Evolutionary conservation across 805 yeast species (phyloP).

Genomic region (Nakazawaea pomicola): DNA sequence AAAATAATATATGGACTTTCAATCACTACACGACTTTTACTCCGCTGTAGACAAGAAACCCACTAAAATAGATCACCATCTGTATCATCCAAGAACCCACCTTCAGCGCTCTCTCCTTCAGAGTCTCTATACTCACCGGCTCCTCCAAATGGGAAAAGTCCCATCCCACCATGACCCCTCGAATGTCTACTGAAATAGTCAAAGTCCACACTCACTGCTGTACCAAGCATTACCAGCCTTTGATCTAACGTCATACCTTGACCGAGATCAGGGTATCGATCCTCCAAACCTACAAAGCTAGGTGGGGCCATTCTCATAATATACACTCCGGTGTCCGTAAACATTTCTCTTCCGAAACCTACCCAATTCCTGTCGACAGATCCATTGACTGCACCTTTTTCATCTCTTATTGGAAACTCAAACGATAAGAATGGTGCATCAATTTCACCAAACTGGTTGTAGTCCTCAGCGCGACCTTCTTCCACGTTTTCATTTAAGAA

Average conservation of each 20-base stretch:
- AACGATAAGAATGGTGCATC: conserved; percentile 86
- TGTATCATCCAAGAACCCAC: neutral
- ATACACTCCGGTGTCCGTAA: conserved; percentile 94
- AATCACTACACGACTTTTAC: conserved; percentile 4
- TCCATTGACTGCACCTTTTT: conserved; percentile 54
- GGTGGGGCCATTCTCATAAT: conserved; percentile 77
- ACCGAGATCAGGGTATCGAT: conserved; percentile 42
- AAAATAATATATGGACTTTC: neutral
- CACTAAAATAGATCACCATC: conserved; percentile 4
- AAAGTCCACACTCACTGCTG: conserved; percentile 89
- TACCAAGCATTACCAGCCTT: conserved; percentile 80
- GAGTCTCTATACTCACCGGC: no score
- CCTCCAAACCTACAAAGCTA: conserved; percentile 55
- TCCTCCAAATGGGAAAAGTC: conserved; percentile 25
- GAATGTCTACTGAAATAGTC: conserved; percentile 96
- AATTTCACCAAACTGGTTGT: conserved; percentile 78
- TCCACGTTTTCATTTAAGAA: conserved; percentile 36
- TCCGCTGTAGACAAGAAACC: neutral
- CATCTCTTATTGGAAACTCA: conserved; percentile 74
- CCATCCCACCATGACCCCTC: conserved; percentile 47
- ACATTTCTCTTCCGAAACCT: conserved; percentile 86
- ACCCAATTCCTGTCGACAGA: conserved; percentile 92
- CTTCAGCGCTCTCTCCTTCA: neutral
- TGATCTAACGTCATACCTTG: conserved; percentile 62
- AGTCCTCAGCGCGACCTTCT: conserved; percentile 29